Evolutionary conservation across 208 protist species (phyloP), one percentile per base, ranked within the genome.

Genomic region (Vickermania ingenoplastis): DNA sequence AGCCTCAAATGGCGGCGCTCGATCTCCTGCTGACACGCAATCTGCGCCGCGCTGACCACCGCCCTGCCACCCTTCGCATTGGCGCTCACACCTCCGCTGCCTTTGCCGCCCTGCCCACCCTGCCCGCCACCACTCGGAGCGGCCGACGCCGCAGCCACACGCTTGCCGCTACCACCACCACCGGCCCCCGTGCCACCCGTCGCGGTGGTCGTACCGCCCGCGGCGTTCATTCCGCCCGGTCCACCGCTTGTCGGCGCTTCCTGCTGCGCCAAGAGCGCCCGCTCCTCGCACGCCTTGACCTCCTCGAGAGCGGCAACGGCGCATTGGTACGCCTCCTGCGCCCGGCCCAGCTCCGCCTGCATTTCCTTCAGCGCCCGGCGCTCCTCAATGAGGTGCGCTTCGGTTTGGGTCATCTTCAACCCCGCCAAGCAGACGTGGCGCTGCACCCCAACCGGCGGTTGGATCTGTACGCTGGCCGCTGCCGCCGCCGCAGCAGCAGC

Each of bases 261-360:
- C 36, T 45, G 36, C 36, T 45, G 36, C 36, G 36, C 36, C 36
- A 23, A 3, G 45, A 28, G 27, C 27, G 63, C 22, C 0, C 48
- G 24, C 0, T 55, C 13, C 7, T 51, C 51, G n/a, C 17, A 24
- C 17, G 2, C 5, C 14, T 26, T 4, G 1, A 53, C 2, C 31
- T 14, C 29, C 22, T 61, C 59, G 24, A 31, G 0, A 0, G 52
- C 23, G 36, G 25, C 21, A 17, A 48, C 22, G 7, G 29, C 45
- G 2, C 27, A 21, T 2, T 67, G 50, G 41, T 63, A 57, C 27
- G 63, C 2, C 27, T 66, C 56, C 1, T 21, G 41, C 31, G 61
- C 61, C 5, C 55, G 59, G 5, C 63, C 2, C 26, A 11, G 29
- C 27, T 45, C 63, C 31, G 65, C 67, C 31, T 66, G 51, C 24